Percentiles rank a stretch among this genome's conserved stretches.
Evolutionary conservation across 805 yeast genomes (phyloP).

Genomic region (Kuraishia capsulata): DNA sequence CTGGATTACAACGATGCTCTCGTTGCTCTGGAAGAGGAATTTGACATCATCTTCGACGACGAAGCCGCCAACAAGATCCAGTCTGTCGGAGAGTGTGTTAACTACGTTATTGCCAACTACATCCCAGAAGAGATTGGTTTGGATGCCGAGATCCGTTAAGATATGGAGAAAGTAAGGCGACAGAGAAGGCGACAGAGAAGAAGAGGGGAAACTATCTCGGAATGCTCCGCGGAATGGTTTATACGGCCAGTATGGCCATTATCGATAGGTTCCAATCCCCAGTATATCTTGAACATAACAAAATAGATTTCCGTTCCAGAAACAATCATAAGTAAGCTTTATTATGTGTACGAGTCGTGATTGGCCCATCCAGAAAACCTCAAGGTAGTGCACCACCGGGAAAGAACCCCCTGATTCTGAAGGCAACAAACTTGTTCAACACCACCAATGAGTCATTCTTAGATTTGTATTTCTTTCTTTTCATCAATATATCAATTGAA

Average conservation of each 20-base stretch:
- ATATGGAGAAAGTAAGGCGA: conserved; percentile 1
- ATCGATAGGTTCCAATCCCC: no score
- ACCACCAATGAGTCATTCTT: no score
- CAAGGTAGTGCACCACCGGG: not conserved
- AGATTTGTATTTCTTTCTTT: no score
- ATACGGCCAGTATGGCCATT: no score
- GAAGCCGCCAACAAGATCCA: conserved; percentile 48
- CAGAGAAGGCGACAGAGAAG: conserved; percentile 4
- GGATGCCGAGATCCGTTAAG: conserved; percentile 26
- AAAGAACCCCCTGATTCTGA: no score
- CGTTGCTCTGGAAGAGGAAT: conserved; percentile 93
- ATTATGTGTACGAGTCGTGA: not conserved
- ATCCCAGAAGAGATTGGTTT: conserved; percentile 23
- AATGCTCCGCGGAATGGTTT: no score
- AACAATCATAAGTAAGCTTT: no score
- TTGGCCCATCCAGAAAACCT: not conserved
- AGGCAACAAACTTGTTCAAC: no score
- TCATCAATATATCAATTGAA: no score
- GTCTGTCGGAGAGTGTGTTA: conserved; percentile 52
- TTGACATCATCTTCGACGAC: conserved; percentile 31
- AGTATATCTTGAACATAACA: no score
- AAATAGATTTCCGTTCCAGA: no score
- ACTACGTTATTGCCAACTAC: conserved; percentile 34
- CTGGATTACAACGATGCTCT: conserved; percentile 92
- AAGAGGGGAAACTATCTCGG: conserved; percentile 3